Percentiles rank a stretch among this genome's conserved stretches.
phyloP scores from a whole-genome alignment of 2,329 filamentous ascomycete species.

The Cadophora gregata region DNA sequence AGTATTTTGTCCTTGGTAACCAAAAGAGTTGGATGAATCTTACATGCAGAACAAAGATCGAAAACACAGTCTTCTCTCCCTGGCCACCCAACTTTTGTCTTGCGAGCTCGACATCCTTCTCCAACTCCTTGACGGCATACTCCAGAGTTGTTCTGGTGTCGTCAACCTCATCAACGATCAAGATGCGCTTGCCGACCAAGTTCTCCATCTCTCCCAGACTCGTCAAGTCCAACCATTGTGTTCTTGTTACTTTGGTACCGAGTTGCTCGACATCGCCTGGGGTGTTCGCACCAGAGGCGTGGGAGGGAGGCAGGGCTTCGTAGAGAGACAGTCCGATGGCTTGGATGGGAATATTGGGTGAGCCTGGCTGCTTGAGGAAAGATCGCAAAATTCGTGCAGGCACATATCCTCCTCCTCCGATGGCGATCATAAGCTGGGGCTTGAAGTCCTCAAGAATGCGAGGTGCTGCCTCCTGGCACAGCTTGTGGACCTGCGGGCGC shows the following conservation, averaged over 20 bases:
- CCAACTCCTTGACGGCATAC: conserved; percentile 88
- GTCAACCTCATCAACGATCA: conserved; percentile 95
- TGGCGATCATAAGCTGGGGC: conserved; percentile 97
- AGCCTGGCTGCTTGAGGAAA: conserved; percentile 88
- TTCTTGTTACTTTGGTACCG: conserved; percentile 94
- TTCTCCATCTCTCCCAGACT: conserved; percentile 84
- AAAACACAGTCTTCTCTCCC: conserved; percentile 84
- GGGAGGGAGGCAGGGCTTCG: conserved; percentile 72
- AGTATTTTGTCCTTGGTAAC: conserved; percentile 18
- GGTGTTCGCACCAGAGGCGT: conserved; percentile 56
- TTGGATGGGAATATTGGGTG: conserved; percentile 97
- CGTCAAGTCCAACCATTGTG: conserved; percentile 95
- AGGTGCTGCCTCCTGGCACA: conserved; percentile 86
- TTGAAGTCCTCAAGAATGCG: conserved; percentile 84
- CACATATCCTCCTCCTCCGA: conserved; percentile 96
- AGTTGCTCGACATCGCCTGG: conserved; percentile 65
- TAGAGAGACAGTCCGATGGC: conserved; percentile 98
- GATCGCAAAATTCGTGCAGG: conserved; percentile 96
- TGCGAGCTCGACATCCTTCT: conserved; percentile 91
- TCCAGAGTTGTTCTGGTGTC: conserved; percentile 94
- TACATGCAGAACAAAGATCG: conserved; percentile 94
- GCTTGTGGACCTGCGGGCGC: conserved; percentile 85
- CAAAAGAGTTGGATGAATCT: conserved; percentile 17
- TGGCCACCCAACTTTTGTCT: conserved; percentile 73
- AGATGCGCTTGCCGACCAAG: conserved; percentile 86